Evolutionary conservation across 1,284 basidiomycete species (phyloP).

Genomic region (Papiliotrema laurentii): DNA sequence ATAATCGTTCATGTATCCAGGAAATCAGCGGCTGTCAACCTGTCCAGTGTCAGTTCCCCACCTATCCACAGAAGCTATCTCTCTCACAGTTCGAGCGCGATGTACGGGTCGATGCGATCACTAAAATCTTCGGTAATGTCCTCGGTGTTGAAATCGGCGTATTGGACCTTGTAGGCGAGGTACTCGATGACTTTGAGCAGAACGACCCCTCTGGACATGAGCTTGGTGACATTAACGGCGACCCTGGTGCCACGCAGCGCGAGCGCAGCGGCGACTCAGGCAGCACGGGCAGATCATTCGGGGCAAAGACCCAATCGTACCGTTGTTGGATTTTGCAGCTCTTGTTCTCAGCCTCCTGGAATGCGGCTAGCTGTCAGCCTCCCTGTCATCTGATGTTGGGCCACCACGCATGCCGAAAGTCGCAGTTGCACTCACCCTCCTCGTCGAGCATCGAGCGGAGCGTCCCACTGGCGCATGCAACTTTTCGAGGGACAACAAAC

Average conservation of each 20-base stretch:
- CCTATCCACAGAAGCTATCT: too few relatives aligned
- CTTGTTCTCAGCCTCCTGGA: slow-evolving; percentile 47
- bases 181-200: slow-evolving; percentile 57
- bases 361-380: slow-evolving; percentile 31
- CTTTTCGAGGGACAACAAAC: slow-evolving; percentile 42
- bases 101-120: slow-evolving; percentile 55
- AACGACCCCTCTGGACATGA: slow-evolving; percentile 46
- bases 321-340: slow-evolving; percentile 47
- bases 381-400: background rate
- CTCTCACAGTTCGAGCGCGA: slow-evolving; percentile 56
- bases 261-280: slow-evolving; percentile 3
- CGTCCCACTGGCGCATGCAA: slow-evolving; percentile 44
- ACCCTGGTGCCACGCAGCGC: too few relatives aligned
- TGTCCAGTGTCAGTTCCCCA: slow-evolving; percentile 12
- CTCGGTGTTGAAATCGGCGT: slow-evolving; percentile 44
- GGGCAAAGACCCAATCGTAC: slow-evolving; percentile 19
- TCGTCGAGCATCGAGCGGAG: slow-evolving; percentile 46
- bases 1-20: slow-evolving; percentile 44
- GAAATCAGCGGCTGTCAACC: slow-evolving; percentile 49
- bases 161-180: slow-evolving; percentile 54
- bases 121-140: slow-evolving; percentile 55
- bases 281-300: background rate
- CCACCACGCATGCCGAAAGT: background rate
- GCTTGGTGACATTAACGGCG: too few relatives aligned
- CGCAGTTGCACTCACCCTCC: slow-evolving; percentile 31